Conservation (phyloP, 2,329 filamentous ascomycete genomes). For the Fusarium chuoi region DNA sequence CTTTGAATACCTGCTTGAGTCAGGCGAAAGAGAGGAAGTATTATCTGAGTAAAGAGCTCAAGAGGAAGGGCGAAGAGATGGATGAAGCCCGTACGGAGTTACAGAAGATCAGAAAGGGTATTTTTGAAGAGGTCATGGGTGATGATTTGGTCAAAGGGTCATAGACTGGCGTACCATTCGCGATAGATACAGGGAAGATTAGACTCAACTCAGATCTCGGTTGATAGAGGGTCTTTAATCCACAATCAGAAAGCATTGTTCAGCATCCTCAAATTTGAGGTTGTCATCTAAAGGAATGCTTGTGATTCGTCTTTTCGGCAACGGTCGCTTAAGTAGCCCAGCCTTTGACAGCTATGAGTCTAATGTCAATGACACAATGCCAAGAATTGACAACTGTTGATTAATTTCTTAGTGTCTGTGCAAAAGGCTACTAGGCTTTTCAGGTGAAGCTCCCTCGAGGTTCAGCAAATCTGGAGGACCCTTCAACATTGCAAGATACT, state of each 20-base stretch:
- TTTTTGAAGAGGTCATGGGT: slow-evolving; percentile 42
- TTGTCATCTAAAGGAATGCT: background rate
- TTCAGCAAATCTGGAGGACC: background rate
- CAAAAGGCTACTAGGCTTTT: background rate
- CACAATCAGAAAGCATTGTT: background rate
- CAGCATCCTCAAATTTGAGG: background rate
- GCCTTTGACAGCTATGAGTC: slow-evolving; percentile 1
- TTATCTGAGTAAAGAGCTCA: slow-evolving; percentile 47
- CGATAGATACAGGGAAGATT: background rate
- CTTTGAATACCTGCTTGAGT: slow-evolving; percentile 47
- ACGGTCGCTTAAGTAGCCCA: slow-evolving; percentile 15
- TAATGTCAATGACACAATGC: slow-evolving; percentile 1
- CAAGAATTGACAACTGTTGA: slow-evolving; percentile 11
- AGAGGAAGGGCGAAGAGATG: slow-evolving; percentile 44
- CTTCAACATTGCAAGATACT: background rate
- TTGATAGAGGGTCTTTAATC: background rate
- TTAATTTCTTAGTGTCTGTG: background rate
- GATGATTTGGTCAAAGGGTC: slow-evolving; percentile 12
- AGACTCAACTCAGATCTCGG: background rate
- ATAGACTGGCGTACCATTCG: background rate
- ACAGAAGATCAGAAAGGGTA: slow-evolving; percentile 56
- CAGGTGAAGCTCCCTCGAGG: background rate
- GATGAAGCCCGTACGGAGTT: slow-evolving; percentile 51
- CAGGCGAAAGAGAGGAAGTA: slow-evolving; percentile 47
- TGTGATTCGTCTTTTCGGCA: slow-evolving; percentile 23